Percentiles rank a stretch among this genome's conserved stretches.
phyloP scores from a whole-genome alignment of 2,329 filamentous ascomycete species.

The Pseudocercospora cruenta region DNA sequence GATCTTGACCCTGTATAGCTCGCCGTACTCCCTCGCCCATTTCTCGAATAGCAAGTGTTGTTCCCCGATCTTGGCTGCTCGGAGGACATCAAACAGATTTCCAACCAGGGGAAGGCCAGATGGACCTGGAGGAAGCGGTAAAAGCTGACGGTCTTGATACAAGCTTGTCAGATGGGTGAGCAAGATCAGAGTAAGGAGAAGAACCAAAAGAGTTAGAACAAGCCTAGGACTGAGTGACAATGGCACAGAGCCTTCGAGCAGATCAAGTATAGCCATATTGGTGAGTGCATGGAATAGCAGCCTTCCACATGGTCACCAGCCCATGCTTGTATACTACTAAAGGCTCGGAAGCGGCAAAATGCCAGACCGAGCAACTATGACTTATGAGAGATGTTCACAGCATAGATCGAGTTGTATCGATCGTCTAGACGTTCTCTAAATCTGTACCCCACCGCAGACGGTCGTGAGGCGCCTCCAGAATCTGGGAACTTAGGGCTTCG shows the following conservation, averaged over 20 bases:
- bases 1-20: conserved; percentile 13
- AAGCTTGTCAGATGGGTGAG: neutral
- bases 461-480: neutral
- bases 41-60: conserved; percentile 13
- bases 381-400: neutral
- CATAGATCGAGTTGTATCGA: neutral
- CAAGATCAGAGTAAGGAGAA: neutral
- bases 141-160: neutral
- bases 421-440: neutral
- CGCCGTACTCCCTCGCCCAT: conserved; percentile 13
- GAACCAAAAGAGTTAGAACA: neutral
- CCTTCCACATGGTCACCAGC: neutral
- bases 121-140: conserved; percentile 6
- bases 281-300: neutral
- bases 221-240: neutral
- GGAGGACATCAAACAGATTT: conserved; percentile 6
- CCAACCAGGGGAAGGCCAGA: neutral
- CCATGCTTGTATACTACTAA: neutral
- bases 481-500: neutral
- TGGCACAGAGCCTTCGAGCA: neutral
- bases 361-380: neutral
- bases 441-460: neutral
- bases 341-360: neutral
- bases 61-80: conserved; percentile 9
- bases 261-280: neutral